Evolutionary conservation across 1,139 yeast genomes (phyloP).

Genomic region (Kodamaea sp.): DNA sequence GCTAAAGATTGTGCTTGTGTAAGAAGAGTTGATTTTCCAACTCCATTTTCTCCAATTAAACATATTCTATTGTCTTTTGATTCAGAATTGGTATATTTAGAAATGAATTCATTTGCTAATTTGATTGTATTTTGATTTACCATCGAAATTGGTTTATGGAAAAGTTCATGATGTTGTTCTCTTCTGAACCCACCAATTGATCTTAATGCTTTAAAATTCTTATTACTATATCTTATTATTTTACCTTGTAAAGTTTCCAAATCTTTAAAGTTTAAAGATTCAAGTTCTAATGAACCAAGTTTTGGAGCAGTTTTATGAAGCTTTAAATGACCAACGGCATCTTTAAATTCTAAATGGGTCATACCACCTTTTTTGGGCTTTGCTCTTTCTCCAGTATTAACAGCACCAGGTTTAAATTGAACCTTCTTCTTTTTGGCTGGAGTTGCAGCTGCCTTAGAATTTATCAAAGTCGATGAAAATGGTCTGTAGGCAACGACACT

Average conservation of each 20-base stretch:
- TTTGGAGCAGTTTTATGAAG: conserved; percentile 33
- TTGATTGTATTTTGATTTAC: conserved; percentile 35
- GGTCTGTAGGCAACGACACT: conserved; percentile 2
- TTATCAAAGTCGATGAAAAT: conserved; percentile 8
- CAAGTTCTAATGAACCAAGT: conserved; percentile 17
- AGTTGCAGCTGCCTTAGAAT: conserved; percentile 6
- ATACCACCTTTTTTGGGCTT: conserved; percentile 41
- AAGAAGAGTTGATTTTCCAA: conserved; percentile 74
- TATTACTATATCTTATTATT: conserved; percentile 25
- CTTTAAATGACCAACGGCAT: conserved; percentile 36
- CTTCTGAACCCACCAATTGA: conserved; percentile 57
- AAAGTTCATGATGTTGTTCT: conserved; percentile 62
- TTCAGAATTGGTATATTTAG: conserved; percentile 18
- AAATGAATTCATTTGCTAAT: conserved; percentile 25
- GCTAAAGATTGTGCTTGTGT: conserved; percentile 66
- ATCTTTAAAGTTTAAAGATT: conserved; percentile 13
- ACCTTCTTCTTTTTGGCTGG: conserved; percentile 14
- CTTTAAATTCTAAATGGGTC: conserved; percentile 41
- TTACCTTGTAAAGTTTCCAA: conserved; percentile 13
- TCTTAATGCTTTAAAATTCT: conserved; percentile 25
- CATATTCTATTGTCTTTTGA: conserved; percentile 50
- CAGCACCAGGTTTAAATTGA: conserved; percentile 10
- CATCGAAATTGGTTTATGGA: conserved; percentile 53
- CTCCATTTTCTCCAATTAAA: conserved; percentile 69
- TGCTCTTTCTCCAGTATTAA: conserved; percentile 6